A percentile compares a stretch with the other conserved stretches of the same genome.
These are phyloP conservation scores for Vanrija sp. DNA, from an alignment of 1,284 basidiomycete genomes.

Conservation along the genomic window DNA sequence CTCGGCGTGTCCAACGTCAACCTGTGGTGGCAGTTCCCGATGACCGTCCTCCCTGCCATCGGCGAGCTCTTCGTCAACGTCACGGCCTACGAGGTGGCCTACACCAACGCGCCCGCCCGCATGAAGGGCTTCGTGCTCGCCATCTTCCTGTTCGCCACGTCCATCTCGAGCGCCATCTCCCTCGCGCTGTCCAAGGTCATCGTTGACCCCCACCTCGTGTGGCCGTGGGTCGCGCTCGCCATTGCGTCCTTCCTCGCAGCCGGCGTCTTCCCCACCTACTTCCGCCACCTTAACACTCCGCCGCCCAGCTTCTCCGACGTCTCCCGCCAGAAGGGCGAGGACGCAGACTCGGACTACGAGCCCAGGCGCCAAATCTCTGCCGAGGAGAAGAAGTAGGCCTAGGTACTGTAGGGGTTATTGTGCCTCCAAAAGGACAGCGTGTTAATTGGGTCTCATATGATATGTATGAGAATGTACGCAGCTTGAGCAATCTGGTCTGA, in stretches of 20 bases:
- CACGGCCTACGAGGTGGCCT: constrained; percentile 53
- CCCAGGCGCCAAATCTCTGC: too few species aligned
- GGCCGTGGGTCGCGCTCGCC: constrained; percentile 49
- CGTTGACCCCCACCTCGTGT: constrained; percentile 51
- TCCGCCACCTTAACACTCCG: constrained; percentile 41
- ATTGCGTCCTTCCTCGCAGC: constrained; percentile 34
- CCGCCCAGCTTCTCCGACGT: constrained; percentile 23
- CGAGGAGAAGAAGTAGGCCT: too few species aligned
- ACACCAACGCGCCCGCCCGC: constrained; percentile 49
- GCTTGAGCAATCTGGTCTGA: too few species aligned
- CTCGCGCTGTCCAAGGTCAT: constrained; percentile 35
- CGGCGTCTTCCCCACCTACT: constrained; percentile 36
- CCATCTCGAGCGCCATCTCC: constrained; percentile 50
- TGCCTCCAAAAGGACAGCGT: too few species aligned
- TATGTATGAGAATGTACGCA: too few species aligned
- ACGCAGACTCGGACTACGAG: too few species aligned
- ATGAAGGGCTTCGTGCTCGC: constrained; percentile 51
- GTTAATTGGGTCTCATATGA: too few species aligned
- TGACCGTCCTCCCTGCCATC: constrained; percentile 51
- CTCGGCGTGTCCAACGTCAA: constrained; percentile 17
- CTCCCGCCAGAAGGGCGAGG: too few species aligned
- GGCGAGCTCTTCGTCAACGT: constrained; percentile 54
- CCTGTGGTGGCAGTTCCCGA: constrained; percentile 48
- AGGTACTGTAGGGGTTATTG: too few species aligned
- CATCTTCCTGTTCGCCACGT: constrained; percentile 50